Conservation (phyloP, 192 early-diverging fungal species). For the Coemansia sp. region DNA sequence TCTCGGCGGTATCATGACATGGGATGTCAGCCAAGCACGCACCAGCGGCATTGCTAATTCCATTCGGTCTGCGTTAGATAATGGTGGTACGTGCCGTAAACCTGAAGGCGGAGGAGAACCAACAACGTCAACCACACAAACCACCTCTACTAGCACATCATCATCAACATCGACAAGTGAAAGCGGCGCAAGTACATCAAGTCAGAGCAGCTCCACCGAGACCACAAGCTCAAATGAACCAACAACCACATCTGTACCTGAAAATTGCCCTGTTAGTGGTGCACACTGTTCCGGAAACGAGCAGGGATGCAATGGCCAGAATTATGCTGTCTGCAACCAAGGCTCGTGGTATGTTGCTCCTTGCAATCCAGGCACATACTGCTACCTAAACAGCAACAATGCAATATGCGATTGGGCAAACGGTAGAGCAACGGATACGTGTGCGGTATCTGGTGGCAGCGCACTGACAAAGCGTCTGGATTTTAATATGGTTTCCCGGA, state of each 20-base stretch:
- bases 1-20: conserved; percentile 72
- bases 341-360: conserved; percentile 46
- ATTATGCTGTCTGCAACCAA: conserved; percentile 52
- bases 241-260: conserved; percentile 25
- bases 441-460: conserved; percentile 26
- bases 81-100: conserved; percentile 23
- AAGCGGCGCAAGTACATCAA: not conserved
- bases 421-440: conserved; percentile 38
- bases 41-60: conserved; percentile 36
- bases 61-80: conserved; percentile 28
- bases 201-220: conserved; percentile 11
- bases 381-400: conserved; percentile 31
- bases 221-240: conserved; percentile 18
- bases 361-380: conserved; percentile 52
- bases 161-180: not conserved
- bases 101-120: conserved; percentile 15
- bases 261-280: conserved; percentile 45
- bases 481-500: conserved; percentile 21
- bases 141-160: not conserved
- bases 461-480: conserved; percentile 37
- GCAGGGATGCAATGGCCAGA: conserved; percentile 48
- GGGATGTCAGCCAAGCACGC: conserved; percentile 54
- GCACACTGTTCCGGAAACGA: conserved; percentile 37
- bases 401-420: conserved; percentile 50
- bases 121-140: conserved; percentile 5